phyloP scores from a whole-genome alignment of 2,329 filamentous ascomycete genomes.

The Septoria linicola region DNA sequence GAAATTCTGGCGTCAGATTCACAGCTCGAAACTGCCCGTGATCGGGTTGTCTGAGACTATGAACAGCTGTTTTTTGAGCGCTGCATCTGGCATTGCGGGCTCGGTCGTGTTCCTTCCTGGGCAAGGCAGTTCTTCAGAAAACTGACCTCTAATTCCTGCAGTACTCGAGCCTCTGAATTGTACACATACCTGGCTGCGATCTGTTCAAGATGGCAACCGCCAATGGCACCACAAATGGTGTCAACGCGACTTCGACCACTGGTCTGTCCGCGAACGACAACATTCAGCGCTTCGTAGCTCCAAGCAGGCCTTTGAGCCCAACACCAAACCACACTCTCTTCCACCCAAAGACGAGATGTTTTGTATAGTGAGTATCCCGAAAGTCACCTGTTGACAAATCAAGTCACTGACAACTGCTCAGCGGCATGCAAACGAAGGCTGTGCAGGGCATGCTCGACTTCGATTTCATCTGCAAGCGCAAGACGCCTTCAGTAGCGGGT shows the following conservation, averaged over 20 bases:
- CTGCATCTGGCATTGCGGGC: background rate
- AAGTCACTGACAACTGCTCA: constrained; percentile 45
- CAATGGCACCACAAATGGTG: constrained; percentile 33
- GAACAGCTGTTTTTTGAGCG: background rate
- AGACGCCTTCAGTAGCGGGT: constrained; percentile 91
- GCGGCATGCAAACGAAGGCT: constrained; percentile 86
- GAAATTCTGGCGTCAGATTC: constrained; percentile 2
- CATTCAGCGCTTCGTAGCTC: constrained; percentile 92
- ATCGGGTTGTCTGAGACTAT: constrained; percentile 4
- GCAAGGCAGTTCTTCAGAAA: background rate
- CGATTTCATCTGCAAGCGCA: constrained; percentile 99
- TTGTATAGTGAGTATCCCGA: constrained; percentile 76
- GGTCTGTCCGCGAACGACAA: constrained; percentile 86
- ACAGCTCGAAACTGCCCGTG: constrained; percentile 7
- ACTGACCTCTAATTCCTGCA: background rate
- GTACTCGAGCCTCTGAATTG: background rate
- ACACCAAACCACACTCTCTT: constrained; percentile 87
- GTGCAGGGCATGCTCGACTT: constrained; percentile 78
- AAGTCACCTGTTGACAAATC: too few relatives aligned
- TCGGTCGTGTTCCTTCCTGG: background rate
- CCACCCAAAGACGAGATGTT: constrained; percentile 99
- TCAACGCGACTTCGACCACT: constrained; percentile 34
- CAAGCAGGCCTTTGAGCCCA: constrained; percentile 88
- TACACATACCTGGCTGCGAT: constrained; percentile 15
- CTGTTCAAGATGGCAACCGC: constrained; percentile 45